phyloP scores from a whole-genome alignment of 257 asterid genomes.

The Anisodus tanguticus region DNA sequence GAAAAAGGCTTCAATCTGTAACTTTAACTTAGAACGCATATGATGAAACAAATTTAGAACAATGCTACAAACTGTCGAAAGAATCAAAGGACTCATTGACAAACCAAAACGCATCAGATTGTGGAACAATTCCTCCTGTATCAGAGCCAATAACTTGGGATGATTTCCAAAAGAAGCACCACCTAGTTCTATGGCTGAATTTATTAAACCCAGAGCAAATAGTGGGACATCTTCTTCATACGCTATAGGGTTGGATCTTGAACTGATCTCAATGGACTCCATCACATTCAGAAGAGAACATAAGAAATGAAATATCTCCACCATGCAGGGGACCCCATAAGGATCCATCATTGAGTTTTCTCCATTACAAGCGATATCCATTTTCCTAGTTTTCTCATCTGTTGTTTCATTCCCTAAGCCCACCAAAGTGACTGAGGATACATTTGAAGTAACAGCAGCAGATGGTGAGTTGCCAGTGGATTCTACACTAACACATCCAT shows the following conservation, averaged over 20 bases:
- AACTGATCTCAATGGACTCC: constrained; percentile 71
- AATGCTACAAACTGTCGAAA: constrained; percentile 89
- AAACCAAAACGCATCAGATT: constrained; percentile 90
- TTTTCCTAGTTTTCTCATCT: constrained; percentile 36
- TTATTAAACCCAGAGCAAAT: constrained; percentile 90
- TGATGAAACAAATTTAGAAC: constrained; percentile 91
- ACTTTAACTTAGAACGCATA: constrained; percentile 73
- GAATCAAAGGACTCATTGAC: constrained; percentile 94
- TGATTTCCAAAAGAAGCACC: constrained; percentile 76
- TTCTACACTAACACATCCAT: constrained; percentile 46
- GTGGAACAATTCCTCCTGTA: constrained; percentile 88
- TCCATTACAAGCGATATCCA: constrained; percentile 43
- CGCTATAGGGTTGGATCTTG: constrained; percentile 77
- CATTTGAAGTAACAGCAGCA: constrained; percentile 32
- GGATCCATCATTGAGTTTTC: constrained; percentile 70
- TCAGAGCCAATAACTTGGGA: constrained; percentile 72
- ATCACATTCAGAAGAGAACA: constrained; percentile 87
- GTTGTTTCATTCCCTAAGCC: constrained; percentile 37
- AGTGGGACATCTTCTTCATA: constrained; percentile 96
- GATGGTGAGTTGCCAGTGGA: constrained; percentile 39
- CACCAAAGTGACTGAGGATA: constrained; percentile 23
- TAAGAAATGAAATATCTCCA: constrained; percentile 85
- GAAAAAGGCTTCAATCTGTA: constrained; percentile 88
- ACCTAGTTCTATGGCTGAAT: constrained; percentile 85
- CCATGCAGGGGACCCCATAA: constrained; percentile 92